Evolutionary conservation across 2,329 filamentous ascomycete species (phyloP).

Genomic region (Colletotrichum simmondsii): DNA sequence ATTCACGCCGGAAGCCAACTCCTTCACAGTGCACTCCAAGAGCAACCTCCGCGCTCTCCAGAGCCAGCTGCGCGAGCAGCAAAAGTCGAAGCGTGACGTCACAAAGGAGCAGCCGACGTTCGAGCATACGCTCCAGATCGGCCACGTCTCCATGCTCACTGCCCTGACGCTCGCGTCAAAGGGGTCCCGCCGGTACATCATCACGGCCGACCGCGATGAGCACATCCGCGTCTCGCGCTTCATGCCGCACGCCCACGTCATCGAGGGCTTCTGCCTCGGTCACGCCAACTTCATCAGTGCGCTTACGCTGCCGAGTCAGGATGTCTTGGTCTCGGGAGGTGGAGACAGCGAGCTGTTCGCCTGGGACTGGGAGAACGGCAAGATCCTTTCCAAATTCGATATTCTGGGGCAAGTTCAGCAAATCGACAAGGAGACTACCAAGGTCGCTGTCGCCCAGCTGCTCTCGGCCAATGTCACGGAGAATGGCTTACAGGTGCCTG

Average conservation of each 20-base stretch:
- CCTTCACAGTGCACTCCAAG: constrained; percentile 71
- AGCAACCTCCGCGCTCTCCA: constrained; percentile 71
- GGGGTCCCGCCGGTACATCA: constrained; percentile 58
- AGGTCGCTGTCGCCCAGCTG: constrained; percentile 60
- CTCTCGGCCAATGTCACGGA: constrained; percentile 42
- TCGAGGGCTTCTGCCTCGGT: constrained; percentile 89
- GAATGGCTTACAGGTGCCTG: constrained; percentile 23
- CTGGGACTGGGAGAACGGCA: constrained; percentile 81
- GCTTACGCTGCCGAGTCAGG: constrained; percentile 73
- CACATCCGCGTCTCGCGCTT: constrained; percentile 91
- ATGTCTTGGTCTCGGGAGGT: constrained; percentile 85
- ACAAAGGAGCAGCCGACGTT: constrained; percentile 63
- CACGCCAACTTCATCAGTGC: constrained; percentile 87
- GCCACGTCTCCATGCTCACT: constrained; percentile 95
- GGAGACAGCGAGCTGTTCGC: constrained; percentile 83
- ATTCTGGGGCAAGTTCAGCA: constrained; percentile 53
- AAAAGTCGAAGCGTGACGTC: constrained; percentile 38
- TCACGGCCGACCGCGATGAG: constrained; percentile 68
- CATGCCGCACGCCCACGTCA: constrained; percentile 84
- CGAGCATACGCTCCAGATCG: constrained; percentile 82
- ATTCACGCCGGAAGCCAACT: constrained; percentile 64
- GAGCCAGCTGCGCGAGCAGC: constrained; percentile 58
- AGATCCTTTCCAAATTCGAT: constrained; percentile 64
- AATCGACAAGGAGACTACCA: constrained; percentile 46
- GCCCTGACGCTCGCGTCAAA: constrained; percentile 69